Evolutionary conservation across 768 basidiomycete genomes (phyloP).

Genomic region (Mrakia gelida): DNA sequence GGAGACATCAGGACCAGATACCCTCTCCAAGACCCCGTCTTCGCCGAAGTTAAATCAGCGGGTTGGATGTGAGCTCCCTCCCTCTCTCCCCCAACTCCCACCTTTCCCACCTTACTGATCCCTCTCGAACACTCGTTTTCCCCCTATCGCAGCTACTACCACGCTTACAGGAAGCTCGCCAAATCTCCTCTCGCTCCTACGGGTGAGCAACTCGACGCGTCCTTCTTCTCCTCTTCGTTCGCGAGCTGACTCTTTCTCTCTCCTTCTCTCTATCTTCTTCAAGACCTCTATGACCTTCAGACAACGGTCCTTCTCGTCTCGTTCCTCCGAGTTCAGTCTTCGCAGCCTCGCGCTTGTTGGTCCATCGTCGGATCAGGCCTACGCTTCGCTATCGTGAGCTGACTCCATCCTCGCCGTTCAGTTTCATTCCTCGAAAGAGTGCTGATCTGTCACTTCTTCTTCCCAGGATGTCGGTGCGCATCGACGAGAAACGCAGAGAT

Average conservation of each 20-base stretch:
- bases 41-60: not conserved
- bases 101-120: not conserved
- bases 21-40: not conserved
- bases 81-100: no score
- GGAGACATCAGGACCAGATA: constrained; percentile 8
- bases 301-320: not conserved
- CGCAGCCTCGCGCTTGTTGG: not conserved
- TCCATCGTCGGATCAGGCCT: not conserved
- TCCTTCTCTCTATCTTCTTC: no score
- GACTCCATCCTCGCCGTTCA: no score
- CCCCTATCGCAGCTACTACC: not conserved
- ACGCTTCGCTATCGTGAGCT: not conserved
- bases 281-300: not conserved
- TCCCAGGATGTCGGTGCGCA: constrained; percentile 25
- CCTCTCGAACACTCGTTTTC: not conserved
- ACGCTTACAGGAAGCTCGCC: constrained; percentile 17
- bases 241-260: no score
- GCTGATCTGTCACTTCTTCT: no score
- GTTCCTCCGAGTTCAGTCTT: not conserved
- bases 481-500: not conserved
- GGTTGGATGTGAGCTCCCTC: constrained; percentile 27
- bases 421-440: no score
- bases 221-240: not conserved
- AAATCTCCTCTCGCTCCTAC: constrained; percentile 15
- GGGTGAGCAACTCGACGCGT: constrained; percentile 10